Evolutionary conservation across 345 rosid species (phyloP), one percentile per base, ranked within the genome.

Genomic region (Eucalyptus victrix): DNA sequence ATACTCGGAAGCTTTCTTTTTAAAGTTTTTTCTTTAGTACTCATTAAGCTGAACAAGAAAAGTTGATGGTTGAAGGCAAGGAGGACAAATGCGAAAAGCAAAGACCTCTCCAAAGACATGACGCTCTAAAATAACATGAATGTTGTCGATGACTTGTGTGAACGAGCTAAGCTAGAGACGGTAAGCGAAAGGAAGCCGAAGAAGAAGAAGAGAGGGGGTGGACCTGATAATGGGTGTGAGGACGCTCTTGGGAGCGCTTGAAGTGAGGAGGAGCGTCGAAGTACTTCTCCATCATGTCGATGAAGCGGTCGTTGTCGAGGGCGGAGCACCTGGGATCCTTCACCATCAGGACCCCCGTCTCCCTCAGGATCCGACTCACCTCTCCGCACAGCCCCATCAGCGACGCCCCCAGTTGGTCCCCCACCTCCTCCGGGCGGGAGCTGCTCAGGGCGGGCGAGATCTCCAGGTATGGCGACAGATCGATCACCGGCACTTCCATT

Each of bases 261-360:
- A 97, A 97, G 49, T 94, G 94, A 8, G 53, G 81, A 12, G 99
- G 97, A 69, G 87, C 89, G 80, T 95, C 93, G 91, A 97, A 97
- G 92, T 94, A 97, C 92, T 92, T 95, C 94, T 97, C 99, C 99
- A 97, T 97, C 99, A 97, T 97, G 89, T 97, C 98, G 17, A 97
- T 92, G 92, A 97, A 97, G 30, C 96, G 94, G 89, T 97, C 98
- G 90, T 97, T 97, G 92, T 97, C 99, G 47, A 95, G 92, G 50
- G 94, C 98, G 87, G 96, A 92, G 90, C 99, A 97, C 88, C 99
- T 91, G 26, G 99, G 99, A 89, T 97, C 99, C 94, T 96, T 95
- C 60, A 97, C 95, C 15, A 97, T 93, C 42, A 97, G 91, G 14
- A 98, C 98, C 40, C 99, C 99, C 21, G 99, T 95, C 88, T 97